Percentiles rank a stretch among this genome's conserved stretches.
Evolutionary conservation across 495 filamentous ascomycete genomes (phyloP).

Genomic region (Aspergillus steynii): DNA sequence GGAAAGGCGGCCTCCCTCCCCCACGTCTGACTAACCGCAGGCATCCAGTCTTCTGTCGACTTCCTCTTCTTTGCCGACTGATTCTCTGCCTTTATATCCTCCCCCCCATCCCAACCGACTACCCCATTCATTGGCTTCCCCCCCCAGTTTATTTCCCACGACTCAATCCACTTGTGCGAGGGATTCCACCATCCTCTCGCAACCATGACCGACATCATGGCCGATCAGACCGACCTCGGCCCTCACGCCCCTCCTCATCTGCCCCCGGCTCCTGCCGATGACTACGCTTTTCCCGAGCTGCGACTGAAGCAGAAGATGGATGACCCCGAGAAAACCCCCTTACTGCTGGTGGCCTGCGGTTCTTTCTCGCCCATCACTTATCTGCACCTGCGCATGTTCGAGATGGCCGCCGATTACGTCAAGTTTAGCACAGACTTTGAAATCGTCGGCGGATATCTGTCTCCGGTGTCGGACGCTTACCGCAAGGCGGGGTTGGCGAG

Average conservation of each 20-base stretch:
- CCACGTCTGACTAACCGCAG: constrained; percentile 2
- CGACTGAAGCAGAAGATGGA: constrained; percentile 69
- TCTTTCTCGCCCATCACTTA: constrained; percentile 83
- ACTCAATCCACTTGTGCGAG: background rate
- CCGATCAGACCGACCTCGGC: constrained; percentile 34
- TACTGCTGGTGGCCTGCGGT: constrained; percentile 86
- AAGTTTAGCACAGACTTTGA: constrained; percentile 83
- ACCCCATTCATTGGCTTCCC: constrained; percentile 3
- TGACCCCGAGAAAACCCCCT: constrained; percentile 68
- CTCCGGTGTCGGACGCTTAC: constrained; percentile 81
- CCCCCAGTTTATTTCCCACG: background rate
- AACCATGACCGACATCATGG: constrained; percentile 34
- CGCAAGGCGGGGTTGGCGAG: constrained; percentile 85
- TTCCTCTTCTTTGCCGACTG: background rate
- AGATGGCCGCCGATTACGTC: constrained; percentile 82
- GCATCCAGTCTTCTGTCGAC: background rate
- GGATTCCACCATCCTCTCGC: background rate
- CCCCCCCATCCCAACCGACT: constrained; percentile 17
- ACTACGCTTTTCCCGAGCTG: constrained; percentile 72
- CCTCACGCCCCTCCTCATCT: constrained; percentile 26
- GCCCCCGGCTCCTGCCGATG: constrained; percentile 37
- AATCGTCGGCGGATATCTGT: constrained; percentile 80
- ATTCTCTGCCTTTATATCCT: background rate
- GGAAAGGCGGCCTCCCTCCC: background rate
- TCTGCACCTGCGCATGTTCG: constrained; percentile 92